Evolutionary conservation across 2,329 filamentous ascomycete species (phyloP).

Genomic region (Parastagonospora nodorum): DNA sequence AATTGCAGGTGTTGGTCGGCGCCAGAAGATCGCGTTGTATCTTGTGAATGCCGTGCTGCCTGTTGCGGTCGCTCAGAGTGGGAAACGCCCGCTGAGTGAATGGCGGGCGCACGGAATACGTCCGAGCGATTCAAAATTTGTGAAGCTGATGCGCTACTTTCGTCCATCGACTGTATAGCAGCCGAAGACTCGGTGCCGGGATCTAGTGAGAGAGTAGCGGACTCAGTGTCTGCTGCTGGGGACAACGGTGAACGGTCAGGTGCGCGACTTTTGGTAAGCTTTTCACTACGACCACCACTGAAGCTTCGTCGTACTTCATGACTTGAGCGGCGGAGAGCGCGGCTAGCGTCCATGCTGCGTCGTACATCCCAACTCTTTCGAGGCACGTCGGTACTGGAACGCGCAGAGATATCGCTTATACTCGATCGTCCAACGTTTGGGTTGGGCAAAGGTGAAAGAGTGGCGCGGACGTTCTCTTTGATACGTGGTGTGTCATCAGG

Average conservation of each 20-base stretch:
- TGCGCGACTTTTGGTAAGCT: conserved; percentile 56
- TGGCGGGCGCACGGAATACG: conserved; percentile 81
- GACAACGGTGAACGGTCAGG: conserved; percentile 56
- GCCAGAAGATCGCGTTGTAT: conserved; percentile 44
- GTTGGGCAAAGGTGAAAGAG: conserved; percentile 49
- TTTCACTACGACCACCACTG: conserved; percentile 62
- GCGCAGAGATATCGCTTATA: conserved; percentile 50
- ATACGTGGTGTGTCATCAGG: conserved; percentile 34
- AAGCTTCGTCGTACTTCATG: conserved; percentile 61
- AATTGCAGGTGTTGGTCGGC: conserved; percentile 21
- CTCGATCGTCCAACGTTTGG: conserved; percentile 41
- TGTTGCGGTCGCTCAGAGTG: conserved; percentile 29
- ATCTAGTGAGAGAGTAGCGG: conserved; percentile 74
- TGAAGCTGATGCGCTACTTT: conserved; percentile 80
- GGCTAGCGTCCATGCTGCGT: conserved; percentile 48
- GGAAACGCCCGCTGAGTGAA: conserved; percentile 44
- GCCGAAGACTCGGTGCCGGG: conserved; percentile 75
- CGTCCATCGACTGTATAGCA: conserved; percentile 66
- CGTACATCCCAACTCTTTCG: conserved; percentile 48
- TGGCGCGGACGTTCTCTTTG: conserved; percentile 50
- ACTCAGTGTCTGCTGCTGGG: conserved; percentile 69
- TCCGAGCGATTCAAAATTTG: conserved; percentile 88
- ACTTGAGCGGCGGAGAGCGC: conserved; percentile 58
- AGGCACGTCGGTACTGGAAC: conserved; percentile 46
- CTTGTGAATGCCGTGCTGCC: conserved; percentile 40